Conservation (phyloP, 768 basidiomycete species). For the Mrakia frigida region DNA sequence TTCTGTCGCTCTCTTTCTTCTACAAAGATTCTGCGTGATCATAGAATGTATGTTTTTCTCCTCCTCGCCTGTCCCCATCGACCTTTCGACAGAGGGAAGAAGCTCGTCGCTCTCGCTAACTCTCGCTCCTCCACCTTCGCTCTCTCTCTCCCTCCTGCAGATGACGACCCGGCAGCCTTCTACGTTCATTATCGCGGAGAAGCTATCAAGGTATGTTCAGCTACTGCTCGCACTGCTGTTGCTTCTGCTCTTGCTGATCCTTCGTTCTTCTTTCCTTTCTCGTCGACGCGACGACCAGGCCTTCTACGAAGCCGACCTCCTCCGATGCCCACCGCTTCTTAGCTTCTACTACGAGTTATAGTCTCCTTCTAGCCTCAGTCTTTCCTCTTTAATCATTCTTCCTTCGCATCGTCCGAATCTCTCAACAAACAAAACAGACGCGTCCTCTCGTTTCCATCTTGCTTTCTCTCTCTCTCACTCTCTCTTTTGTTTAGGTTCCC, state of each 20-base stretch:
- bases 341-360: constrained; percentile 13
- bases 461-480: too few relatives aligned
- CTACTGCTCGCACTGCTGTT: neutral
- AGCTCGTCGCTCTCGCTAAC: too few relatives aligned
- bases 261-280: neutral
- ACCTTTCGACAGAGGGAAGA: too few relatives aligned
- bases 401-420: neutral
- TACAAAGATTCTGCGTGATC: constrained; percentile 1
- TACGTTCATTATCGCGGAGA: neutral
- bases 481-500: too few relatives aligned
- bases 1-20: too few relatives aligned
- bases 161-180: neutral
- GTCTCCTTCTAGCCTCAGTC: neutral
- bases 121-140: neutral
- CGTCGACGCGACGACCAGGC: neutral
- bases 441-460: too few relatives aligned
- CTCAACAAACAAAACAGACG: too few relatives aligned
- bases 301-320: neutral
- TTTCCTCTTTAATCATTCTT: neutral
- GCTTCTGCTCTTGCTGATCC: neutral
- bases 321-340: neutral
- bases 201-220: neutral
- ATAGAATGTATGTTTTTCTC: neutral
- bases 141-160: neutral
- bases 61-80: too few relatives aligned